Conservation (phyloP, 192 early-diverging fungal species). For the Backusella tarrabulga region DNA sequence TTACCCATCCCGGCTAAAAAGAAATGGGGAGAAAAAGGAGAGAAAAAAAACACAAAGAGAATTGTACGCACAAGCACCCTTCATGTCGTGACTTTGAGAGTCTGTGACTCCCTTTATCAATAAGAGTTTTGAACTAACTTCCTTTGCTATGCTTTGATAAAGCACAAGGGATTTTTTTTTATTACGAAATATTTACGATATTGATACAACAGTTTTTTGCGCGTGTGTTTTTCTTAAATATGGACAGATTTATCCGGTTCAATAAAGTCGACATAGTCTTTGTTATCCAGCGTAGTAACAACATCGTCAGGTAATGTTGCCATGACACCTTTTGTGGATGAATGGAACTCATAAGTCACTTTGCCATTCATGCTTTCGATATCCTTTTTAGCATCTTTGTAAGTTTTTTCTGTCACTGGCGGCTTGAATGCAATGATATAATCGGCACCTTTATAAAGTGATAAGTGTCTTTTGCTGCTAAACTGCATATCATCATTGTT, state of each 20-base stretch:
- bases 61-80: neutral
- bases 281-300: constrained; percentile 13
- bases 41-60: neutral
- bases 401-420: neutral
- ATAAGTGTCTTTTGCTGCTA: neutral
- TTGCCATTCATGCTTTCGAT: constrained; percentile 22
- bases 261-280: constrained; percentile 33
- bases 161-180: neutral
- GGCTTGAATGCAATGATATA: constrained; percentile 26
- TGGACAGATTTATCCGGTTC: constrained; percentile 25
- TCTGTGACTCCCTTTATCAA: neutral
- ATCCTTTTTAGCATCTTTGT: constrained; percentile 21
- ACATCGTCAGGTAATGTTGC: constrained; percentile 23
- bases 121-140: neutral
- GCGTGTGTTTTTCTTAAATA: neutral
- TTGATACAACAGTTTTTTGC: neutral
- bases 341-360: constrained; percentile 19
- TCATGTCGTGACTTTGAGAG: neutral
- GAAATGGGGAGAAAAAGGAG: neutral
- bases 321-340: constrained; percentile 19
- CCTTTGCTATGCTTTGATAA: no score
- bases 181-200: neutral
- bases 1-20: neutral
- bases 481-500: neutral
- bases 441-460: neutral